Evolutionary conservation across 768 basidiomycete genomes (phyloP), one percentile per base, ranked within the genome.

Genomic region (Pleurotus tuoliensis): DNA sequence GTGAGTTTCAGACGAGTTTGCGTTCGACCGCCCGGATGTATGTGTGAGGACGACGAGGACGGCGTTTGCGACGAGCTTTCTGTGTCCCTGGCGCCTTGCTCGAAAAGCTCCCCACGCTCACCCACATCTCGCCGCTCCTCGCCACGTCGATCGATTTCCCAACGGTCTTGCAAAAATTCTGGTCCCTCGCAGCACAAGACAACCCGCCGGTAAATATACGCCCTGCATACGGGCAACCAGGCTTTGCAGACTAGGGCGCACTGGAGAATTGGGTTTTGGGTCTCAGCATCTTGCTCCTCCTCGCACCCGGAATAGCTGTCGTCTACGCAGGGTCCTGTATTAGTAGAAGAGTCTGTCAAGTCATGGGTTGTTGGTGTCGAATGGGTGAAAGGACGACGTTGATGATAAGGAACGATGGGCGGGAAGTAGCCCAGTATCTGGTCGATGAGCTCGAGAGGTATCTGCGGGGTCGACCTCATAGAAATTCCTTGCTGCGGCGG

Each of bases 381-480:
- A 34, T 34, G 30, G 9, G 30, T 34, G 30, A 34, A 34, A 11
- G 30, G 9, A 34, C 9, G 8, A 34, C 30, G 30, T 34, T 34
- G 30, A 34, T 34, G 30, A 34, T 34, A 11, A 34, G 30, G 30
- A 3, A 34, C 30, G 30, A 34, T 34, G 30, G 30, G 30, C 30
- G 30, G 30, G 30, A 34, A 34, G 30, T 34, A 34, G n/a, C 27
- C 16, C 9, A 59, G 37, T 34, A 59, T 48, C 11, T 46, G 46
- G 30, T 59, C 55, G 41, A 43, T 18, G 45, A 59, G 56, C 20
- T 59, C 58, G 12, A 22, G 55, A 20, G 58, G 53, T n/a, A 45
- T 34, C 11, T 34, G 30, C 30, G 30, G 30, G 30, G 30, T 34
- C 11, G 30, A 11, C 30, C 30, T 34, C 30, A 34, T 34, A 34